Conservation (phyloP, 768 basidiomycete genomes). For the Albatrellus ellisii region DNA sequence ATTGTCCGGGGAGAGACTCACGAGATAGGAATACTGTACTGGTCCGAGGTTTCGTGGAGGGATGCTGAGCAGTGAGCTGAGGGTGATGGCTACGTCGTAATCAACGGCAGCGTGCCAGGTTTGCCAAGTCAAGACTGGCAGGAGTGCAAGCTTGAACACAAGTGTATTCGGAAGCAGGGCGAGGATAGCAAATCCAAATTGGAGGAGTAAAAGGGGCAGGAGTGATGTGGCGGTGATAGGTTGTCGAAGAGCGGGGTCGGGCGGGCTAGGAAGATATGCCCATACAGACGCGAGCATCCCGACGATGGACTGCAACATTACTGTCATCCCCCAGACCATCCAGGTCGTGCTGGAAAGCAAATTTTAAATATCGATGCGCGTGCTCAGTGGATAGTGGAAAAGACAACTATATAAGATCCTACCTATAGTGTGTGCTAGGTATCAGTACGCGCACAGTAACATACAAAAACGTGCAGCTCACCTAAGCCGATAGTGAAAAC, state of each 20-base stretch:
- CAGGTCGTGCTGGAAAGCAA: too few relatives aligned
- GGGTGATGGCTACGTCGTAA: slow-evolving; percentile 1
- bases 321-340: too few relatives aligned
- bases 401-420: too few relatives aligned
- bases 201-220: slow-evolving; percentile 1
- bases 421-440: too few relatives aligned
- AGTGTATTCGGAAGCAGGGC: slow-evolving; percentile 3
- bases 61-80: background rate
- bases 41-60: slow-evolving; percentile 1
- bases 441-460: too few relatives aligned
- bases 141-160: background rate
- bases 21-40: slow-evolving; percentile 7
- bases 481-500: too few relatives aligned
- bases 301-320: too few relatives aligned
- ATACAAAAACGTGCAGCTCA: too few relatives aligned
- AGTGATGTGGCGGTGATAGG: background rate
- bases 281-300: too few relatives aligned
- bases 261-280: background rate
- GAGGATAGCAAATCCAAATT: background rate
- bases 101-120: background rate
- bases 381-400: too few relatives aligned
- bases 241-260: slow-evolving; percentile 3
- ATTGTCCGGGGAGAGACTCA: slow-evolving; percentile 1
- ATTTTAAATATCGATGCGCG: too few relatives aligned
- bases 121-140: slow-evolving; percentile 4